Evolutionary conservation across 148 eudicot genomes (phyloP).

Genomic region (Rhododendron henanense): DNA sequence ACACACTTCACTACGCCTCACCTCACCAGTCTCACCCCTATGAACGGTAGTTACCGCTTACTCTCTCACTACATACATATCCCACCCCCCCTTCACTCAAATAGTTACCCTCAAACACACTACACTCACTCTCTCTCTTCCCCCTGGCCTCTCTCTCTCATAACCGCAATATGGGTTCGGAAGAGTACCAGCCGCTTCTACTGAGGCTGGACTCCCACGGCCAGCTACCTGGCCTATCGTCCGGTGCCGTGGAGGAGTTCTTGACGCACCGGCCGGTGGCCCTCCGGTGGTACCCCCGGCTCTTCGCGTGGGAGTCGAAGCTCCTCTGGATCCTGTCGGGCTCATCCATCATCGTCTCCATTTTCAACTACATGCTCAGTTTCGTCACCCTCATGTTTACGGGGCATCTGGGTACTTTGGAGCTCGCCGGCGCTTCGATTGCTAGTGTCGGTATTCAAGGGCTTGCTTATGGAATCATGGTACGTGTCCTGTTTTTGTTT

Average conservation of each 20-base stretch:
- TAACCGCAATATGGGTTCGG: not conserved
- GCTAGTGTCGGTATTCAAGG: constrained; percentile 42
- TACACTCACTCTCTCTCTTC: not conserved
- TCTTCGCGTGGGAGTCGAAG: constrained; percentile 53
- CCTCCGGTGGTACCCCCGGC: constrained; percentile 37
- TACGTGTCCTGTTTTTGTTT: not conserved
- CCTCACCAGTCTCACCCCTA: not conserved
- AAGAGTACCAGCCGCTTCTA: constrained; percentile 30
- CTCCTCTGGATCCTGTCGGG: constrained; percentile 57
- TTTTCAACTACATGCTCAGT: constrained; percentile 55
- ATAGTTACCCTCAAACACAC: not conserved
- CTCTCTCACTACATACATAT: not conserved
- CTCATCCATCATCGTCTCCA: constrained; percentile 44
- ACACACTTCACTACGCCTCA: not conserved
- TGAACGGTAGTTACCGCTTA: not conserved
- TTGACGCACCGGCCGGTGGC: constrained; percentile 39
- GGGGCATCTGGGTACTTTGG: constrained; percentile 23
- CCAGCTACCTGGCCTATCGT: constrained; percentile 32
- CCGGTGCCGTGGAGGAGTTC: constrained; percentile 40
- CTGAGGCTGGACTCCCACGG: constrained; percentile 44
- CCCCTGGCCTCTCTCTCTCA: not conserved
- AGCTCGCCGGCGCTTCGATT: constrained; percentile 34
- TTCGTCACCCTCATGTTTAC: constrained; percentile 20
- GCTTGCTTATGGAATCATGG: constrained; percentile 46
- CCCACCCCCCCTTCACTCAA: not conserved